Conservation (phyloP, 495 filamentous ascomycete species). For the Glutinoglossum americanum region DNA sequence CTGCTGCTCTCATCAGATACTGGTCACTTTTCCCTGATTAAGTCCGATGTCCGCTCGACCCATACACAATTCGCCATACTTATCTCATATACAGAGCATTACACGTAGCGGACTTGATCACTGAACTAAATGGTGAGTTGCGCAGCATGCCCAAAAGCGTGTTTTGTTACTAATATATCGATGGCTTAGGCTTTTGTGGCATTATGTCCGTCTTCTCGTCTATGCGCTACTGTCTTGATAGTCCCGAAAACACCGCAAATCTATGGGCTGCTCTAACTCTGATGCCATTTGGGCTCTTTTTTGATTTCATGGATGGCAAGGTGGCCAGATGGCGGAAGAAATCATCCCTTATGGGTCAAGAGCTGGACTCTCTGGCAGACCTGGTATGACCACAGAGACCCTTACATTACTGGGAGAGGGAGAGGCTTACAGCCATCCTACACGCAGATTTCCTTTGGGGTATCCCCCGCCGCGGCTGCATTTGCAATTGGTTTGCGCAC, state of each 20-base stretch:
- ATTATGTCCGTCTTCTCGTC: constrained; percentile 93
- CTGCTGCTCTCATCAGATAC: constrained; percentile 52
- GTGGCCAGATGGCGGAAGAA: constrained; percentile 92
- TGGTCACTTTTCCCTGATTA: constrained; percentile 61
- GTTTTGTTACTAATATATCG: background rate
- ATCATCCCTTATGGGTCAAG: constrained; percentile 91
- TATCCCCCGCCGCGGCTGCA: constrained; percentile 66
- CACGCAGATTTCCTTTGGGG: constrained; percentile 77
- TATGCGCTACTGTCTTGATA: constrained; percentile 67
- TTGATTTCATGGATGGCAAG: constrained; percentile 96
- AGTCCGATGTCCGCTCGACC: constrained; percentile 20
- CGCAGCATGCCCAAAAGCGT: background rate
- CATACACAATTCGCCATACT: background rate
- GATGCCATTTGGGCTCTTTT: constrained; percentile 88
- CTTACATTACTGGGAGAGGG: background rate
- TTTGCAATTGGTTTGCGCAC: constrained; percentile 85
- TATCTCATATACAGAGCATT: constrained; percentile 35
- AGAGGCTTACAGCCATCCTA: background rate
- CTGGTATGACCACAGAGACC: constrained; percentile 33
- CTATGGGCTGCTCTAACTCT: constrained; percentile 68
- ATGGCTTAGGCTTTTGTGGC: constrained; percentile 42
- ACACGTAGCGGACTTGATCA: constrained; percentile 88
- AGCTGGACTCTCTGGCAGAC: constrained; percentile 92
- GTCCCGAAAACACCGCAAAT: constrained; percentile 21
- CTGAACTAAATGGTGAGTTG: constrained; percentile 67